Base-by-base conservation (phyloP, 1,139 yeast species). In the Entelexis paramagnoliae region DNA sequence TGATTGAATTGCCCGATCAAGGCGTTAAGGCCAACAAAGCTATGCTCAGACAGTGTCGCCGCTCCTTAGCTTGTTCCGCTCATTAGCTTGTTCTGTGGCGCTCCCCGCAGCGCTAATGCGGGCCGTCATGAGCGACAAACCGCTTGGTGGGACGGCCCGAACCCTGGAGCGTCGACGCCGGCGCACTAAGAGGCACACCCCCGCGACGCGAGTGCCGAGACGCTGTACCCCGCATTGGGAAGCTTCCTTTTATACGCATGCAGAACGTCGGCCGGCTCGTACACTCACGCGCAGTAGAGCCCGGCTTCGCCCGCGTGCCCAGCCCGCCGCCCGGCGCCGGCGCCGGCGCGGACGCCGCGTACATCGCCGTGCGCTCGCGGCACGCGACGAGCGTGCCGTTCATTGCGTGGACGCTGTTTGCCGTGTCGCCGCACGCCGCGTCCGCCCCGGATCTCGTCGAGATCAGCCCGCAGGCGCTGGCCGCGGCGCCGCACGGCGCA, bases 331-430 rank as follows among this genome's bases (percentile, higher is more conserved):
- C 32, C 24, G 33, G 32, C 11, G 20, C 6, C 42, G 17, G 8
- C 30, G 19, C 16, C 14, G 46, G 16, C 20, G 46, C 10, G 11
- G 51, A 17, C 14, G 10, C 44, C 8, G 51, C 13, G 16, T 51
- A 46, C 47, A 33, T 51, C 19, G 54, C 56, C 4, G 44, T 53
- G 14, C 50, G 56, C 24, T 53, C 56, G 13, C 47, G 41, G 22
- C 24, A 35, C 22, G 34, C 17, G 2, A 43, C 33, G 11, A 48
- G 44, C 24, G 43, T 51, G 16, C 56, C 56, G 4, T 53, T 22
- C 33, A 40, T 51, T 28, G 34, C 28, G 26, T 53, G 56, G 56
- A 53, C 49, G 17, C 48, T 53, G 19, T 40, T 53, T 20, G 28
- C 44, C 11, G 51, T 42, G n/a, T 32, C 34, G n/a, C 43, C 47